Evolutionary conservation across 768 basidiomycete species (phyloP).

Genomic region (Tricholoma sp.): DNA sequence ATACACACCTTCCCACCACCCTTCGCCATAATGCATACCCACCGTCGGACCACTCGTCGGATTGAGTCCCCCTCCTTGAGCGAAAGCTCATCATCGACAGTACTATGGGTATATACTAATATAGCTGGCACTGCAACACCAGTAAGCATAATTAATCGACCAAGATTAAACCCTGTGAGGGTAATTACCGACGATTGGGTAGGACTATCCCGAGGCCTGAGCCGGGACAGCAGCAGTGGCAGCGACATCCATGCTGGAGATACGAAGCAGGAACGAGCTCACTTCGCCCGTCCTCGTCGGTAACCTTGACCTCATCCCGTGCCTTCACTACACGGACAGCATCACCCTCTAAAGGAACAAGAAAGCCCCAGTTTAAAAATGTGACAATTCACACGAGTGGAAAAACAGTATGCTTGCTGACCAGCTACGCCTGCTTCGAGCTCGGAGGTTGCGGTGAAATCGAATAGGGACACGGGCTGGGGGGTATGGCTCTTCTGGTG

Average conservation of each 20-base stretch:
- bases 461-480: constrained; percentile 62
- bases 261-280: constrained; percentile 88
- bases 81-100: constrained; percentile 65
- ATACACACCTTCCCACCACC: constrained; percentile 84
- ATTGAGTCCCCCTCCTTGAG: constrained; percentile 56
- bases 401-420: constrained; percentile 20
- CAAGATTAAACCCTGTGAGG: background rate
- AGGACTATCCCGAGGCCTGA: too few species aligned
- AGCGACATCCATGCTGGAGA: constrained; percentile 33
- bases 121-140: constrained; percentile 60
- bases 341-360: constrained; percentile 46
- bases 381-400: background rate
- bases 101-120: too few species aligned
- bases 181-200: too few species aligned
- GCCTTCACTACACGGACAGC: constrained; percentile 64
- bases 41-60: constrained; percentile 55
- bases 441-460: constrained; percentile 69
- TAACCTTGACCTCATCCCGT: constrained; percentile 85
- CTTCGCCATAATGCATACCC: constrained; percentile 66
- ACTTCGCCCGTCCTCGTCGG: constrained; percentile 45
- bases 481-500: constrained; percentile 43
- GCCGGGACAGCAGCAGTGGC: constrained; percentile 14
- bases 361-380: background rate
- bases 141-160: background rate
- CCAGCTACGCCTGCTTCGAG: constrained; percentile 72